Conservation (phyloP, 352 stramenopile genomes). For the Phytophthora meadii region DNA sequence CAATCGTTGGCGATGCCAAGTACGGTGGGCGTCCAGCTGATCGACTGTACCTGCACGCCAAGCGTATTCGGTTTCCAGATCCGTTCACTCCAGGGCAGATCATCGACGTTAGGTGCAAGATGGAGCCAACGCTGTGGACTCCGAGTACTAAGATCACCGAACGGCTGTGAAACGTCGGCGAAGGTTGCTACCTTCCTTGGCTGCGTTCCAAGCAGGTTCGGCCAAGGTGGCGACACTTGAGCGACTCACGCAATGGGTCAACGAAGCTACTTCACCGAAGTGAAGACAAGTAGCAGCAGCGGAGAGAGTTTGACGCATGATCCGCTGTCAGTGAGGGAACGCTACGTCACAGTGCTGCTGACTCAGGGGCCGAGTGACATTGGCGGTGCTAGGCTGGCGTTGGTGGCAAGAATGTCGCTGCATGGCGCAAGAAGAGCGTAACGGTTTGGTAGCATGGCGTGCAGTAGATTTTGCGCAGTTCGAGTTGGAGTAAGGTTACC, state of each 20-base stretch:
- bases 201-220: conserved; percentile 5
- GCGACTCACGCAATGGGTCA: background rate
- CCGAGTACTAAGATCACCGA: background rate
- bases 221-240: conserved; percentile 8
- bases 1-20: conserved; percentile 65
- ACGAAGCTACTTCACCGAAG: too few relatives aligned
- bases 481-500: too few relatives aligned
- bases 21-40: conserved; percentile 37
- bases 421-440: conserved; percentile 14
- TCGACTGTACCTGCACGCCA: conserved; percentile 65
- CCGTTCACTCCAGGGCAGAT: conserved; percentile 22
- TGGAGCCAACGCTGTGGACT: background rate
- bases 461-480: background rate
- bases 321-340: too few relatives aligned
- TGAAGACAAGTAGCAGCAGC: too few relatives aligned
- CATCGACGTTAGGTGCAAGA: conserved; percentile 42
- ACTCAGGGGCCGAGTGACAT: too few relatives aligned
- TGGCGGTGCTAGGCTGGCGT: background rate
- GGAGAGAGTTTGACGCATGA: too few relatives aligned
- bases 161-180: background rate
- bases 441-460: conserved; percentile 21
- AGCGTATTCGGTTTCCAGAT: conserved; percentile 55
- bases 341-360: too few relatives aligned
- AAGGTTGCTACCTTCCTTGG: conserved; percentile 4
- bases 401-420: conserved; percentile 1